Base-by-base conservation (phyloP, 805 yeast species). In the Ogataea dorogensis region DNA sequence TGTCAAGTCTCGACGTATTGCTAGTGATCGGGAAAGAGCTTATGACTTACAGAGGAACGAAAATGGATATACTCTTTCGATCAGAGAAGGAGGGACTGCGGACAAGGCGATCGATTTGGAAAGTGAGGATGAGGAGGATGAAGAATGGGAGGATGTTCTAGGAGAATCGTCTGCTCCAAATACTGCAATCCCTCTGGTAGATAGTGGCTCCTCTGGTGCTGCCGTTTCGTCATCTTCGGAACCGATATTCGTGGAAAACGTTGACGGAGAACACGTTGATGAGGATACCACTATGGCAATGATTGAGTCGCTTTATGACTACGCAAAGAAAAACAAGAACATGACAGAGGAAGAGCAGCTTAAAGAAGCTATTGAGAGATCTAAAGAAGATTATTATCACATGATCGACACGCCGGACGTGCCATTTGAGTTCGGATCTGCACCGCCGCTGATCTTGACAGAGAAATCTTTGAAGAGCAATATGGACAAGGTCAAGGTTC, bases 11-110 rank as follows among this genome's bases (percentile, higher is more conserved):
- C 62, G 75, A 38, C 68, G 96, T 34, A 76, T 93, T 4, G 88
- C 96, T 0, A 86, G 97, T 24, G 96, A 88, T 49, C 78, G 73
- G 44, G 86, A 83, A 45, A 69, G 79, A 42, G 80, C 80, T 43
- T 93, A 93, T 51, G 73, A 81, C 30, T 69, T 93, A 33, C 73
- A 82, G 14, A 75, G 81, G 46, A 84, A 81, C 24, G 86, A 81
- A 8, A 81, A 79, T 46, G 97, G 97, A 0, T 89, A 93, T 86
- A 77, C 88, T 0, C 59, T 89, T 28, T 77, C 91, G 0, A 63
- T 89, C 23, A 65, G 65, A 11, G 59, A 66, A 31, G 74, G 73
- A 1, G 61, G 65, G 3, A 60, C 61, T 9, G 48, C 47, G 0
- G 53, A 58, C 0, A 69, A 71, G 28, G 80, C 87, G 0, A 73